Conservation (phyloP, 495 filamentous ascomycete species). For the Chaetomium tenue region DNA sequence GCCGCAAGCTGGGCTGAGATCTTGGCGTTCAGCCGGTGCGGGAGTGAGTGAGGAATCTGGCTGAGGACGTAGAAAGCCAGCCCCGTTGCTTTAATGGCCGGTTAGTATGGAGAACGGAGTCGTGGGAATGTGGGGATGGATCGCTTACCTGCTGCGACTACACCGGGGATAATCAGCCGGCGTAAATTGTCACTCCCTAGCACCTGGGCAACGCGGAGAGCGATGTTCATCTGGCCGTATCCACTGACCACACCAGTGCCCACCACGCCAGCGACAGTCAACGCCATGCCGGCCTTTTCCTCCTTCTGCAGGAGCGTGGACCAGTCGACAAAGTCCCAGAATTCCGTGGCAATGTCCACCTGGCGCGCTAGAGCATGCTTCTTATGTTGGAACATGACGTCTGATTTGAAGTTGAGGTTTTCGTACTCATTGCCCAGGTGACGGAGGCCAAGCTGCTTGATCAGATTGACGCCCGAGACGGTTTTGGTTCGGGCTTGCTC, state of each 20-base stretch:
- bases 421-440: slow-evolving; percentile 85
- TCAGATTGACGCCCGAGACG: slow-evolving; percentile 75
- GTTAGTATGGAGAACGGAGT: slow-evolving; percentile 15
- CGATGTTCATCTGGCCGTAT: slow-evolving; percentile 84
- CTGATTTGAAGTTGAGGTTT: slow-evolving; percentile 78
- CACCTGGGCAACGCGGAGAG: slow-evolving; percentile 71
- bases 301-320: slow-evolving; percentile 78
- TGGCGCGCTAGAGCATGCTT: slow-evolving; percentile 76
- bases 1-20: slow-evolving; percentile 71
- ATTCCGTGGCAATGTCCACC: slow-evolving; percentile 80
- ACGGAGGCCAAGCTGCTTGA: slow-evolving; percentile 81
- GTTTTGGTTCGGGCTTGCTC: slow-evolving; percentile 78
- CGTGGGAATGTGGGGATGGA: neutral
- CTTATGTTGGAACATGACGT: slow-evolving; percentile 87
- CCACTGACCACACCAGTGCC: slow-evolving; percentile 78
- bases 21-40: slow-evolving; percentile 80
- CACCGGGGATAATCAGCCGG: slow-evolving; percentile 74
- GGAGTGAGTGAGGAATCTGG: slow-evolving; percentile 84
- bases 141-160: slow-evolving; percentile 70
- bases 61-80: slow-evolving; percentile 75
- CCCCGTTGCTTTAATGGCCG: slow-evolving; percentile 56
- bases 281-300: slow-evolving; percentile 90
- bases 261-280: slow-evolving; percentile 86
- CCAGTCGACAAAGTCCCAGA: slow-evolving; percentile 92
- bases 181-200: slow-evolving; percentile 82